Percentiles rank a stretch among this genome's conserved stretches.
phyloP scores from a whole-genome alignment of 2,329 filamentous ascomycete genomes.

The Dactylellina sp. region DNA sequence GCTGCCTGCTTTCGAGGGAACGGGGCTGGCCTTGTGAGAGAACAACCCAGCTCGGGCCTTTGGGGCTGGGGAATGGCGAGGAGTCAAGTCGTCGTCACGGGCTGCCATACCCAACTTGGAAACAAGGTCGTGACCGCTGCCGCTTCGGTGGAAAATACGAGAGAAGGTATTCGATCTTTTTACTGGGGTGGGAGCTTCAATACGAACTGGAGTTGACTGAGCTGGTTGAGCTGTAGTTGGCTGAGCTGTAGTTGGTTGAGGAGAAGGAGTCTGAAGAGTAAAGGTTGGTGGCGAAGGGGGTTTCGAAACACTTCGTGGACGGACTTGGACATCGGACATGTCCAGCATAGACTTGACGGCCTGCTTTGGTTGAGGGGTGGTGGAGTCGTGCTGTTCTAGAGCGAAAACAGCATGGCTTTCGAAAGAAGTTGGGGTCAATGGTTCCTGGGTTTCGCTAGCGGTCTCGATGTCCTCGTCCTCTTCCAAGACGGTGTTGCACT shows the following conservation, averaged over 20 bases:
- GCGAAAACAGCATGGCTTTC: conserved; percentile 69
- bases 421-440: conserved; percentile 71
- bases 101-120: conserved; percentile 58
- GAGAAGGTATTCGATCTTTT: conserved; percentile 65
- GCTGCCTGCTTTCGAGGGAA: conserved; percentile 61
- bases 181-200: conserved; percentile 46
- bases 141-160: conserved; percentile 55
- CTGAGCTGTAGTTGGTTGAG: no score
- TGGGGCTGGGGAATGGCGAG: conserved; percentile 58
- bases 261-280: conserved; percentile 32
- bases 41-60: conserved; percentile 61
- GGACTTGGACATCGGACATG: conserved; percentile 58
- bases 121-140: conserved; percentile 44
- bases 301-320: conserved; percentile 44
- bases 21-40: conserved; percentile 62
- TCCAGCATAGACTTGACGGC: conserved; percentile 50
- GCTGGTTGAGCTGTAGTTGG: no score
- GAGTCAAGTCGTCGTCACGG: conserved; percentile 64
- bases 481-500: conserved; percentile 62
- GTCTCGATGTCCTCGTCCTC: conserved; percentile 69
- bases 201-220: conserved; percentile 21
- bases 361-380: conserved; percentile 28
- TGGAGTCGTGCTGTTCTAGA: conserved; percentile 49
- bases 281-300: conserved; percentile 36
- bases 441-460: conserved; percentile 72